These are phyloP conservation scores for Cyathus striatus DNA, from an alignment of 768 basidiomycete genomes.

Conservation along the genomic window DNA sequence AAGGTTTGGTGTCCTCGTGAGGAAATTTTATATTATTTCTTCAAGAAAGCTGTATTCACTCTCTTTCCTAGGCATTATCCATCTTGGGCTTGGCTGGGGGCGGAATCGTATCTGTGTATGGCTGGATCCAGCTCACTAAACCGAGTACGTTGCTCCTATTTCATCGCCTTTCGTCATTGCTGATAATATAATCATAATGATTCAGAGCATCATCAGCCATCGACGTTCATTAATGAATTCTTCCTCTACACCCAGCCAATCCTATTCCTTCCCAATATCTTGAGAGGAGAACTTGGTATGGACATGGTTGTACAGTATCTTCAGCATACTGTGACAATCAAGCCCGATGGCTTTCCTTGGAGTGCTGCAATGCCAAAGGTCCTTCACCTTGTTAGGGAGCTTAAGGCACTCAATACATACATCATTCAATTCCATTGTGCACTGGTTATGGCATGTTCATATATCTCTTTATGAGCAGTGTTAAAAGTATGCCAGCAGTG, in stretches of 20 bases:
- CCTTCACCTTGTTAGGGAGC: too few relatives aligned
- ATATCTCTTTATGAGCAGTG: too few relatives aligned
- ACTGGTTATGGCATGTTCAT: too few relatives aligned
- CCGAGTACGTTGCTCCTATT: slow-evolving; percentile 28
- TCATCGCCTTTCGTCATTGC: neutral
- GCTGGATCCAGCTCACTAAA: slow-evolving; percentile 41
- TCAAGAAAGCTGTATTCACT: neutral
- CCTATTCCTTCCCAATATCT: too few relatives aligned
- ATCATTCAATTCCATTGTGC: too few relatives aligned
- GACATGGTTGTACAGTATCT: too few relatives aligned
- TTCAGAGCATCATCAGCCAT: slow-evolving; percentile 25
- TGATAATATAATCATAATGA: neutral
- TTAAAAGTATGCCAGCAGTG: too few relatives aligned
- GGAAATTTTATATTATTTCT: slow-evolving; percentile 9
- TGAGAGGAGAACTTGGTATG: too few relatives aligned
- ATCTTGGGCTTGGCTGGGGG: slow-evolving; percentile 41
- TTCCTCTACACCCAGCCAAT: slow-evolving; percentile 42
- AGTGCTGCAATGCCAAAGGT: too few relatives aligned
- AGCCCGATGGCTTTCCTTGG: too few relatives aligned
- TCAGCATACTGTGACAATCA: too few relatives aligned
- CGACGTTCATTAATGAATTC: slow-evolving; percentile 29
- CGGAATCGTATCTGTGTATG: slow-evolving; percentile 35
- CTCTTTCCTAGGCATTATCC: slow-evolving; percentile 16
- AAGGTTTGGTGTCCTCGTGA: slow-evolving; percentile 56
- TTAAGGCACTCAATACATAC: too few relatives aligned